Percentiles rank a stretch among this genome's conserved stretches.
Conservation (phyloP, 768 basidiomycete species). For the Russula brevipes region DNA sequence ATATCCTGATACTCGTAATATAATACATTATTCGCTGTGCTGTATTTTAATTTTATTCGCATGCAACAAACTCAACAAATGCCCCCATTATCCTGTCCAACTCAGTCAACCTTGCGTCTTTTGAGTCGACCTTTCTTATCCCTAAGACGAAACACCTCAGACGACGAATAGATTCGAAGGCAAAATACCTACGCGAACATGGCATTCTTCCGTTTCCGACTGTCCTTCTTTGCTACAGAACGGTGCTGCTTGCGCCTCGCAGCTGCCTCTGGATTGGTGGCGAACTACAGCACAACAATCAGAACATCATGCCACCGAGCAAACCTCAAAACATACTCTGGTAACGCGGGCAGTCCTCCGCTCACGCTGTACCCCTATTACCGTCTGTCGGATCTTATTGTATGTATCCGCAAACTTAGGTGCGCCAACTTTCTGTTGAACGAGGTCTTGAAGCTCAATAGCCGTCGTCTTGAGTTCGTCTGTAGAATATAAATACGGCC, state of each 20-base stretch:
- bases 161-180: slow-evolving; percentile 2
- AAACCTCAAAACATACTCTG: slow-evolving; percentile 35
- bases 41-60: slow-evolving; percentile 20
- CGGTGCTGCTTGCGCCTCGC: slow-evolving; percentile 69
- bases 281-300: slow-evolving; percentile 40
- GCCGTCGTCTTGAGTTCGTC: slow-evolving; percentile 81
- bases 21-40: slow-evolving; percentile 14
- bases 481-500: slow-evolving; percentile 30
- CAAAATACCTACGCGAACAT: slow-evolving; percentile 49
- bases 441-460: slow-evolving; percentile 77
- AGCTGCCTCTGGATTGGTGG: slow-evolving; percentile 69
- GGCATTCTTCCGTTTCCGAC: slow-evolving; percentile 69
- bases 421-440: slow-evolving; percentile 85
- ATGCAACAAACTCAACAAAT: neutral
- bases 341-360: slow-evolving; percentile 52
- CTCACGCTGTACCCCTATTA: slow-evolving; percentile 60
- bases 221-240: slow-evolving; percentile 77
- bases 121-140: slow-evolving; percentile 49
- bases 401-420: slow-evolving; percentile 76
- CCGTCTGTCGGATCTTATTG: slow-evolving; percentile 71
- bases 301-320: neutral
- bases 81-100: neutral
- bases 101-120: slow-evolving; percentile 37
- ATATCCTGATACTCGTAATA: slow-evolving; percentile 32
- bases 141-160: slow-evolving; percentile 29